Conservation (phyloP, 768 basidiomycete genomes). For the Suillus occidentalis region DNA sequence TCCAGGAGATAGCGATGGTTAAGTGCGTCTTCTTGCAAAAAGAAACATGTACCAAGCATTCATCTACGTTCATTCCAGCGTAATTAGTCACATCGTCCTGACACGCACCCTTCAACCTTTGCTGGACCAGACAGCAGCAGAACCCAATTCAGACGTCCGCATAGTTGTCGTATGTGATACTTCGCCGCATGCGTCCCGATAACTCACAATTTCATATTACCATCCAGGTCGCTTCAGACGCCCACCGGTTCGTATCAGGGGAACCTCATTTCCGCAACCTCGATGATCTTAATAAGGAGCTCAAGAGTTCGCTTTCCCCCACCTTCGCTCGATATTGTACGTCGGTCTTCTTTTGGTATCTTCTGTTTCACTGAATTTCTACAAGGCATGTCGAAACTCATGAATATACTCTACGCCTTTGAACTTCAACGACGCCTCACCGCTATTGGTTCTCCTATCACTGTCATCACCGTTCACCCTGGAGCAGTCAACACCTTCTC, state of each 20-base stretch:
- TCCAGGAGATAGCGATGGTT: conserved; percentile 40
- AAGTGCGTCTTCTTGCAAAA: conserved; percentile 37
- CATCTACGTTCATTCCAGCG: conserved; percentile 28
- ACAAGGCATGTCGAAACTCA: conserved; percentile 53
- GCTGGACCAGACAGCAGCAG: conserved; percentile 47
- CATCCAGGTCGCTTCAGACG: conserved; percentile 35
- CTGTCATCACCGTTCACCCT: conserved; percentile 29
- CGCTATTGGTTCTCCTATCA: conserved; percentile 28
- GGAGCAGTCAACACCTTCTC: conserved; percentile 29
- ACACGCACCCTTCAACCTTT: conserved; percentile 55
- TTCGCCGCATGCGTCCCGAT: not conserved
- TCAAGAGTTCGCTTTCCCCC: conserved; percentile 19
- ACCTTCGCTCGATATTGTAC: conserved; percentile 35
- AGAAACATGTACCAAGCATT: not conserved
- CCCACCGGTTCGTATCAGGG: conserved; percentile 22
- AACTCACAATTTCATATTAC: not conserved
- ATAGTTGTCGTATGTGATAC: conserved; percentile 49
- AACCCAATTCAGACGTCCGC: conserved; percentile 55
- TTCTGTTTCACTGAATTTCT: not conserved
- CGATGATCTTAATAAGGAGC: conserved; percentile 39
- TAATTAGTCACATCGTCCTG: conserved; percentile 56
- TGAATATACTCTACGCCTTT: conserved; percentile 47
- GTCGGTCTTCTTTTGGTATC: not conserved
- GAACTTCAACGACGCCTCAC: conserved; percentile 51
- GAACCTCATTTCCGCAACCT: conserved; percentile 28